phyloP scores from a whole-genome alignment of 2,329 filamentous ascomycete genomes.

The Madurella fahalii region DNA sequence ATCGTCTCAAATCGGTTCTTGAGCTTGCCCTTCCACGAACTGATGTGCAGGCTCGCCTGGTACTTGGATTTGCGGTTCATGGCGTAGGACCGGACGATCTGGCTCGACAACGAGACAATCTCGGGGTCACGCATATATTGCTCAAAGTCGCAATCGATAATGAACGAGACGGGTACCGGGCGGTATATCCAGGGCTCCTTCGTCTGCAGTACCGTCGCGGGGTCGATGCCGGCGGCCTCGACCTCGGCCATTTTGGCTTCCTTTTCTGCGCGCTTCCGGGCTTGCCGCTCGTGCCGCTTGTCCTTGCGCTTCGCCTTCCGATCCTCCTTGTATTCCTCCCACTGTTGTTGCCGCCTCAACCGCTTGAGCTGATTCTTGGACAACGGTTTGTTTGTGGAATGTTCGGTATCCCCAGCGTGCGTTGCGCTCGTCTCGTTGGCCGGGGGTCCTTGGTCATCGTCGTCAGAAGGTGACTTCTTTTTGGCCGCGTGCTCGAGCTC shows the following conservation, averaged over 20 bases:
- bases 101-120: slow-evolving; percentile 72
- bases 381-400: slow-evolving; percentile 35
- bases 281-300: slow-evolving; percentile 46
- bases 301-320: slow-evolving; percentile 53
- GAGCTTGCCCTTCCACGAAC: slow-evolving; percentile 72
- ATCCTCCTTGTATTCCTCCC: slow-evolving; percentile 66
- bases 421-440: not conserved
- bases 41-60: slow-evolving; percentile 69
- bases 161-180: slow-evolving; percentile 69
- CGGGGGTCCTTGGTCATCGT: slow-evolving; percentile 3
- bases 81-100: slow-evolving; percentile 84
- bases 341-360: slow-evolving; percentile 64
- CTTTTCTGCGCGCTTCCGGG: slow-evolving; percentile 47
- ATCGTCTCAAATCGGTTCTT: slow-evolving; percentile 76
- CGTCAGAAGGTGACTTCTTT: slow-evolving; percentile 11
- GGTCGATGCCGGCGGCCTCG: slow-evolving; percentile 41
- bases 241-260: slow-evolving; percentile 47
- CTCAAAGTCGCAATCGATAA: slow-evolving; percentile 92
- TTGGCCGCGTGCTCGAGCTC: slow-evolving; percentile 21
- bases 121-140: slow-evolving; percentile 85
- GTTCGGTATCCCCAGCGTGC: not conserved
- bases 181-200: slow-evolving; percentile 34
- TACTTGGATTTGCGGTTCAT: slow-evolving; percentile 71
- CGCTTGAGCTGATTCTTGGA: slow-evolving; percentile 90
- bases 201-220: slow-evolving; percentile 27